Evolutionary conservation across 495 filamentous ascomycete genomes (phyloP), one percentile per base, ranked within the genome.

Genomic region (Trichoderma orchidacearum): DNA sequence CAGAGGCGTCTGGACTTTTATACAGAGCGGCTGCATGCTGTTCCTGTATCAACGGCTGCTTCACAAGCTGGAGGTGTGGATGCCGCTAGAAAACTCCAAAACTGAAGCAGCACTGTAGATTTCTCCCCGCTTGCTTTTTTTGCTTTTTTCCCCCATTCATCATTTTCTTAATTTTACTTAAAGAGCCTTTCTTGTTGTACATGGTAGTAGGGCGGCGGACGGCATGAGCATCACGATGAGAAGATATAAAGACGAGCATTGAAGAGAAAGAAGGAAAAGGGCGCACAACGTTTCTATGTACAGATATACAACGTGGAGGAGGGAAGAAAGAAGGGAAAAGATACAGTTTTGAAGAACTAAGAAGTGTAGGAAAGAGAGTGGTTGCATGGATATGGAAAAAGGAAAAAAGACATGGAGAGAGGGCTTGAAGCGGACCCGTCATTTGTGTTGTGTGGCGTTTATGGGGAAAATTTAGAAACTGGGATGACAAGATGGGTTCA

Each of bases 21-120:
- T 96, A 51, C 93, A 98, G 72, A 93, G 87, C 64, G 87, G 92
- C 25, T 95, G 90, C 52, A 98, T 98, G 93, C 71, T 98, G 62
- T 89, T 98, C 56, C 73, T 96, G 70, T 98, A 98, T 68, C 94
- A 97, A 70, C 84, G 81, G 56, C 73, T 98, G 52, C 68, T 97
- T 63, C 84, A 85, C 65, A 80, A 82, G 72, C 74, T 96, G 61
- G 87, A 89, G 54, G 58, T 66, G 53, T 70, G 67, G 65, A 61
- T 72, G 55, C 75, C 73, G 2, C n/a, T 25, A 23, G 30, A 57
- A 32, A 23, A 27, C 7, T 12, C 41, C 21, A 11, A 48, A 11
- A 3, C 5, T 48, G 23, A 52, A 23, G 41, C 32, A 15, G 51
- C 28, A 17, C 31, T 53, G 27, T 53, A 31, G 31, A 31, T 35